Evolutionary conservation across 352 stramenopile genomes (phyloP).

Genomic region (Phytophthora tubulina): DNA sequence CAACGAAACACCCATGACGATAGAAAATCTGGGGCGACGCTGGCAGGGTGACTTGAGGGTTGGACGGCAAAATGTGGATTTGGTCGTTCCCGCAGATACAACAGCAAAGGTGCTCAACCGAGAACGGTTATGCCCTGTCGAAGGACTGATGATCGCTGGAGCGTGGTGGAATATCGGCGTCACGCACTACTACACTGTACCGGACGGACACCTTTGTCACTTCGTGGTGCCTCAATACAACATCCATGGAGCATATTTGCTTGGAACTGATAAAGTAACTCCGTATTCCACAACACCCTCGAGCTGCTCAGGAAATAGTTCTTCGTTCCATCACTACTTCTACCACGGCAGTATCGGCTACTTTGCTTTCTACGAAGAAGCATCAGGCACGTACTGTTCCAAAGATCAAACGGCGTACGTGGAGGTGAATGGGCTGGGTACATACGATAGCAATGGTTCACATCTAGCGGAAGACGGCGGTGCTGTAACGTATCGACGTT

Average conservation of each 20-base stretch:
- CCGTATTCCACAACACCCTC: conserved; percentile 5
- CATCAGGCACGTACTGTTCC: conserved; percentile 11
- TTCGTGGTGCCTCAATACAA: conserved; percentile 29
- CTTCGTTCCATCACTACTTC: conserved; percentile 18
- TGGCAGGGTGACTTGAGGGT: too few relatives aligned
- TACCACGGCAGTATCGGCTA: conserved; percentile 30
- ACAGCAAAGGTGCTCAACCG: too few relatives aligned
- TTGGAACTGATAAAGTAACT: background rate
- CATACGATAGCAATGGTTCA: conserved; percentile 17
- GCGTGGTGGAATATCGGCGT: conserved; percentile 14
- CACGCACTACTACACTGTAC: conserved; percentile 5
- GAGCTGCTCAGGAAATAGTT: conserved; percentile 12
- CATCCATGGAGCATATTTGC: conserved; percentile 19
- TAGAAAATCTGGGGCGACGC: too few relatives aligned
- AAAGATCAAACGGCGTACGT: conserved; percentile 16
- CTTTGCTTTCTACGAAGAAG: conserved; percentile 28
- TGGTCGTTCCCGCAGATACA: too few relatives aligned
- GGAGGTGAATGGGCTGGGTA: conserved; percentile 7
- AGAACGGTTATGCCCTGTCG: background rate
- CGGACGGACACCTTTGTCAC: background rate
- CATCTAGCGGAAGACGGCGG: conserved; percentile 8
- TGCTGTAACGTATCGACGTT: conserved; percentile 6
- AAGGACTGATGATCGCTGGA: conserved; percentile 10
- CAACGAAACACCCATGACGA: too few relatives aligned
- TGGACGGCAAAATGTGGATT: too few relatives aligned